Evolutionary conservation across 2,329 filamentous ascomycete species (phyloP).

Genomic region (Calycina herbarum): DNA sequence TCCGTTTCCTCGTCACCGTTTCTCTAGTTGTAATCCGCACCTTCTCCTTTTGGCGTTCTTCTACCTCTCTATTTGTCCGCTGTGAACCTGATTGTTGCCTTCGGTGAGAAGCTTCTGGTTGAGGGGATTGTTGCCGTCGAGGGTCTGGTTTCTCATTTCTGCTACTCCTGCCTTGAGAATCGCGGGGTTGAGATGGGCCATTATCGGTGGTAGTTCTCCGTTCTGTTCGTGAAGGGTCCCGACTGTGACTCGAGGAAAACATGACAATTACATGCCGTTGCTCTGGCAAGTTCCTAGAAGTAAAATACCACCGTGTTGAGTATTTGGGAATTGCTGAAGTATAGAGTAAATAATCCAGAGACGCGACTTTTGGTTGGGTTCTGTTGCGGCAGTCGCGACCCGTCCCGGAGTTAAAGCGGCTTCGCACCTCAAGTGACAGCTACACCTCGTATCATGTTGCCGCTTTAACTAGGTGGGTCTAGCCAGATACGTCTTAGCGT

Average conservation of each 20-base stretch:
- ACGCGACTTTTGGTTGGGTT: slow-evolving; percentile 13
- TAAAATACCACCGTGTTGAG: neutral
- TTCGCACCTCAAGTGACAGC: neutral
- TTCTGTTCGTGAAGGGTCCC: slow-evolving; percentile 35
- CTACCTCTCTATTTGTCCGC: slow-evolving; percentile 47
- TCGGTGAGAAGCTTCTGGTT: slow-evolving; percentile 48
- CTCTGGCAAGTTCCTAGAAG: neutral
- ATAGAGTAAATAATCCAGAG: slow-evolving; percentile 9
- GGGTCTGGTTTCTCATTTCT: slow-evolving; percentile 32
- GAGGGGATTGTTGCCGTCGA: slow-evolving; percentile 30
- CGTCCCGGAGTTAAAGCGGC: slow-evolving; percentile 9
- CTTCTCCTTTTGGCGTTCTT: slow-evolving; percentile 55
- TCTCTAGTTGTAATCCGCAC: slow-evolving; percentile 62
- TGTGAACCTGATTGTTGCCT: slow-evolving; percentile 57
- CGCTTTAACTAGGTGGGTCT: neutral
- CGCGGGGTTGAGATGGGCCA: slow-evolving; percentile 35
- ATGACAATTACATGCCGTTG: slow-evolving; percentile 32
- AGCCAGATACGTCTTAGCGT: slow-evolving; percentile 7
- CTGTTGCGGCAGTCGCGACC: slow-evolving; percentile 9
- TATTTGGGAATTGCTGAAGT: neutral
- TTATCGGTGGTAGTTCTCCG: slow-evolving; percentile 34
- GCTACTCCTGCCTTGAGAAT: slow-evolving; percentile 25
- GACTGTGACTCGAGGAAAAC: slow-evolving; percentile 37
- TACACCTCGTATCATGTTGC: neutral
- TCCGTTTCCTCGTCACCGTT: slow-evolving; percentile 59